Evolutionary conservation across 1,139 yeast genomes (phyloP), one percentile per base, ranked within the genome.

Genomic region (Diutina neorugosa): DNA sequence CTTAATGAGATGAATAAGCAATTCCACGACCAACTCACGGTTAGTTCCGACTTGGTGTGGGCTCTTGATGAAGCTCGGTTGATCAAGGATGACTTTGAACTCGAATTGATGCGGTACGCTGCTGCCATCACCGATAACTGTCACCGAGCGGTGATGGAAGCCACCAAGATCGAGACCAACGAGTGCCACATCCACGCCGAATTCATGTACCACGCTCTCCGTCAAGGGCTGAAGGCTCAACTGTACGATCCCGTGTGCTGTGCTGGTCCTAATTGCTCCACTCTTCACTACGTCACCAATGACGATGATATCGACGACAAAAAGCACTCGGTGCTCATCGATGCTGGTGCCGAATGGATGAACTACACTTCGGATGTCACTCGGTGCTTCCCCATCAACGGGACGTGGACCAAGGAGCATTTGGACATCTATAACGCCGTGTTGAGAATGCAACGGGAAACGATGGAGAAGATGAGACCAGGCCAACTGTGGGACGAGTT

Each of bases 311-410:
- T 82, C 54, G 69, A 73, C 42, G 55, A 58, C 2, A 77, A 78
- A 59, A 82, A 80, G 56, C 65, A 66, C 53, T 77, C 93, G 4
- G 78, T 93, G 12, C 76, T 93, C 57, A 84, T 93, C 56, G 98
- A 93, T 69, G 98, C 98, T 5, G 98, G 98, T 53, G 96, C 96
- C 7, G 98, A 91, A 70, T 91, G 97, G 96, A 80, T 81, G 58
- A 81, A 89, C 63, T 93, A 93, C 67, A 93, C 96, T 4, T 77
- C 91, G 52, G 98, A 93, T 65, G 96, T 93, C 52, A 93, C 98
- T 19, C 79, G 98, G 65, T 86, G 95, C 64, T 93, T 90, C 79
- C 98, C 98, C 21, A 81, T 90, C 56, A 78, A 75, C 58, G 98
- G 98, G 8, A 83, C 84, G 56, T 93, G 96, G 91, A 79, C 93